Base-by-base conservation (phyloP, 305 asterid genomes). In the Fraxinus ornus region DNA sequence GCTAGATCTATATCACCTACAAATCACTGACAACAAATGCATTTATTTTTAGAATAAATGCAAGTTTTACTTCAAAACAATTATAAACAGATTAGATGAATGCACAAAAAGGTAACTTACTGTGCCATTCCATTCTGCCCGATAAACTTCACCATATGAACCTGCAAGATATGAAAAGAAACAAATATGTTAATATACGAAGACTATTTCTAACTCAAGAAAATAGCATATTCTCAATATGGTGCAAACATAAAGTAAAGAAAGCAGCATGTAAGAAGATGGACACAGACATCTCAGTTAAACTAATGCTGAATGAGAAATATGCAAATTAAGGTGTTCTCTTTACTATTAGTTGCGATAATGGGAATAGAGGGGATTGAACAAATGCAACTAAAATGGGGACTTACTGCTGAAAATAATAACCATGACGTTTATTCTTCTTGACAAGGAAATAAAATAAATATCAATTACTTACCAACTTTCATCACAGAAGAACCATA, bases 91-190 rank as follows among this genome's bases (percentile, higher is more conserved):
- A 84, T 55, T 73, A 77, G 83, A 85, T 71, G 28, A 84, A 33
- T 55, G 71, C 83, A 62, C 41, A 84, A 75, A 66, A 78, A n/a
- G 17, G 76, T 79, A 75, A 85, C 94, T 83, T 86, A 94, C 99
- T 32, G 97, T 96, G 89, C 97, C 96, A 87, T 96, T 96, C 98
- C 98, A 96, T 85, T 94, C 99, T 82, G 92, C 93, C 79, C 93
- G 93, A 85, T 94, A 93, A 86, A 96, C 99, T 92, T 96, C 99
- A 32, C 99, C 99, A 86, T 85, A 96, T 85, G 99, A 96, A 37
- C 99, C 99, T 96, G 89, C 89, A 89, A 86, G 85, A 83, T 2
- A 60, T 37, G 55, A 57, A 86, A 81, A 62, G 71, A 77, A 81
- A 80, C 60, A 71, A 77, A 83, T 36, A 72, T n/a, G 13, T 79